A percentile compares a stretch with the other conserved stretches of the same genome.
Conservation (phyloP, 371 early-diverging fungal genomes). For the Lichtheimia ramosa region DNA sequence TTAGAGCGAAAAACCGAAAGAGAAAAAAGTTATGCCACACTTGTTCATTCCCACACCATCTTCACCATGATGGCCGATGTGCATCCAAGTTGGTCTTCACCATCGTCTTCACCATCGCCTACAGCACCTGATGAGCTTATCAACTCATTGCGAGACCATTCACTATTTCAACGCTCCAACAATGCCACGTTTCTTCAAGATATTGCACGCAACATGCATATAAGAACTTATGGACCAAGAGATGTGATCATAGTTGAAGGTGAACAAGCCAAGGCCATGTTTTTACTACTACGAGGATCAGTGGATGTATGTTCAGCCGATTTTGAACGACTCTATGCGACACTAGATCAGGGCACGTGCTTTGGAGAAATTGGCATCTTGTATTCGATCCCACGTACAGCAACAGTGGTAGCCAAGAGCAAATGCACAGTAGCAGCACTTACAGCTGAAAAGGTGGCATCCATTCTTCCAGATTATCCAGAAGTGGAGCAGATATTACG, state of each 20-base stretch:
- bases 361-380: constrained; percentile 86
- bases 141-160: constrained; percentile 36
- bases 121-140: constrained; percentile 26
- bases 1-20: not conserved
- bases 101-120: not conserved
- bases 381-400: constrained; percentile 78
- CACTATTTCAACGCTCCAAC: constrained; percentile 45
- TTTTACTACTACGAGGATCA: constrained; percentile 77
- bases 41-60: not conserved
- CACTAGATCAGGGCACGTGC: constrained; percentile 68
- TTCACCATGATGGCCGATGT: not conserved
- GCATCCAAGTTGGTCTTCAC: not conserved
- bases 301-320: constrained; percentile 81
- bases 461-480: constrained; percentile 52
- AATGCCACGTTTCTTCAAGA: constrained; percentile 38
- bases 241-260: constrained; percentile 73
- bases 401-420: constrained; percentile 75
- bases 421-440: constrained; percentile 69
- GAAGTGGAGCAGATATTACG: constrained; percentile 55
- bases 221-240: constrained; percentile 54
- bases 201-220: constrained; percentile 44
- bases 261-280: constrained; percentile 81
- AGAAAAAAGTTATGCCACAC: not conserved
- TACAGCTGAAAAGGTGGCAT: constrained; percentile 56
- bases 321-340: constrained; percentile 75